Evolutionary conservation across 768 basidiomycete species (phyloP).

Genomic region (Mycena chlorophos): DNA sequence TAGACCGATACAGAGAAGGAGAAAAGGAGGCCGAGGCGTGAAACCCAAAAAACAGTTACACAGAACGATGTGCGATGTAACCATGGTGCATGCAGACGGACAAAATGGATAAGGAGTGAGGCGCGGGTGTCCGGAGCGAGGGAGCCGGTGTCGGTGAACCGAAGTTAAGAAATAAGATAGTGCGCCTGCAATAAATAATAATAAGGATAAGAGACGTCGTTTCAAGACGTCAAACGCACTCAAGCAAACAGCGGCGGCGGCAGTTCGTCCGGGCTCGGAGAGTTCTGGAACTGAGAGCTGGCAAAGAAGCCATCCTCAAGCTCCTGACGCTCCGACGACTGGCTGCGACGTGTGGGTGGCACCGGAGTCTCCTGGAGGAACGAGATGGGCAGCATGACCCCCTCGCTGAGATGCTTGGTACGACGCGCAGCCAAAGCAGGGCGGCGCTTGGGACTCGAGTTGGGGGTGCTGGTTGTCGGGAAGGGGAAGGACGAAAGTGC

Average conservation of each 20-base stretch:
- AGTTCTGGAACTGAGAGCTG: constrained; percentile 84
- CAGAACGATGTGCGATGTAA: constrained; percentile 10
- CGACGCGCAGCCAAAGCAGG: constrained; percentile 40
- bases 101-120: background rate
- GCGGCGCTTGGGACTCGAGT: constrained; percentile 19
- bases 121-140: constrained; percentile 23
- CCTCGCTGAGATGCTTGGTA: constrained; percentile 58
- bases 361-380: constrained; percentile 65
- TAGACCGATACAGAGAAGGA: constrained; percentile 14
- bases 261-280: constrained; percentile 79
- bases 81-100: constrained; percentile 1
- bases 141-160: constrained; percentile 8
- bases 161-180: constrained; percentile 14
- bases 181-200: constrained; percentile 19
- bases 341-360: constrained; percentile 35
- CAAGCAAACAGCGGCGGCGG: constrained; percentile 64
- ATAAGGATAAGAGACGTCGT: constrained; percentile 24
- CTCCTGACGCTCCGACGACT: constrained; percentile 25
- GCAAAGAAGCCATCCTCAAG: constrained; percentile 59
- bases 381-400: constrained; percentile 61
- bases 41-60: constrained; percentile 14
- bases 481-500: constrained; percentile 42
- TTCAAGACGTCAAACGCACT: constrained; percentile 26
- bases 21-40: constrained; percentile 1
- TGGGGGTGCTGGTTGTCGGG: constrained; percentile 21